Base-by-base conservation (phyloP, 2,329 filamentous ascomycete species). In the Coniella vitis region DNA sequence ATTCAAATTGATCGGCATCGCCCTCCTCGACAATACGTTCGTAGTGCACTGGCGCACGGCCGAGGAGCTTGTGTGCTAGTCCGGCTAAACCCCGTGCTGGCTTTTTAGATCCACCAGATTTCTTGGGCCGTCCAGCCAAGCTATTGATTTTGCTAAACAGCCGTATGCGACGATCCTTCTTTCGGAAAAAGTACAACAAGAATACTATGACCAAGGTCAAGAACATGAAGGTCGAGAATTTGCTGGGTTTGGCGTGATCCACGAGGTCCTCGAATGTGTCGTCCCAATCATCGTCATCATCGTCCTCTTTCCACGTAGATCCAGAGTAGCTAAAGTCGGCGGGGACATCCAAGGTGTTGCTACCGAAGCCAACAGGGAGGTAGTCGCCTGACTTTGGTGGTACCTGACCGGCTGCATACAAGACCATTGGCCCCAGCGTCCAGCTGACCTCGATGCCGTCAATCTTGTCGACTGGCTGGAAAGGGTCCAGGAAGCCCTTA, bases 391-490 rank as follows among this genome's bases (percentile, higher is more conserved):
- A 74, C 7, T 74, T 68, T 0, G 87, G 78, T 1, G 87, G 84
- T 5, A 98, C 76, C 63, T 96, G 89, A 3, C 89, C 93, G 0
- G 91, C 84, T 4, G 93, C 93, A 59, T 97, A 97, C 4, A 98
- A 78, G 7, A 98, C 80, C 78, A 97, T 96, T 63, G 96, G 95
- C 1, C 93, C 93, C 4, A 98, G 71, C 0, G 93, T 97, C 93
- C 93, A 98, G 70, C 88, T 95, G 16, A 98, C 85, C 70, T 98
- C 94, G 7, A 90, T 84, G 16, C 84, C 87, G 57, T 90, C 82
- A 57, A 98, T 90, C 65, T 93, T 93, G 66, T 98, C 83, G 25
- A 97, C 86, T 0, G 93, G 88, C 63, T 91, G 87, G 69, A 98
- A 98, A 0, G 91, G 81, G 57, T 93, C 84, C 4, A 89, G 65